Conservation (phyloP, 2,329 filamentous ascomycete species). For the Fusarium sp. region DNA sequence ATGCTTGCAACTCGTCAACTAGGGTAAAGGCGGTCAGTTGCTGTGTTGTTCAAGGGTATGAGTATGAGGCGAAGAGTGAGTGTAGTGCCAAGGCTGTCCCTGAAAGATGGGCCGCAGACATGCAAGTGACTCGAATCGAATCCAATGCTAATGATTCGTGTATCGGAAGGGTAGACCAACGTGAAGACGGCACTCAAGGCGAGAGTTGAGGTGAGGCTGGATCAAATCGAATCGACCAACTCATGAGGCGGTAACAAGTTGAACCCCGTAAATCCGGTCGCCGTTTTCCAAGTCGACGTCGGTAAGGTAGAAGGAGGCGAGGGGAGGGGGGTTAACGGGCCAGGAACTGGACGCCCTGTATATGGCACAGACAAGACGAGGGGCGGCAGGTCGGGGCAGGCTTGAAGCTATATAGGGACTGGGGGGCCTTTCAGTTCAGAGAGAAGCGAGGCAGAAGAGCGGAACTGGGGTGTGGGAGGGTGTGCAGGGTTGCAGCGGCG, state of each 20-base stretch:
- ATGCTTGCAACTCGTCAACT: neutral
- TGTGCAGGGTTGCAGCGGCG: slow-evolving; percentile 10
- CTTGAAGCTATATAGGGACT: slow-evolving; percentile 46
- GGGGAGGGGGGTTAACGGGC: slow-evolving; percentile 20
- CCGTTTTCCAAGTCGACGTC: slow-evolving; percentile 23
- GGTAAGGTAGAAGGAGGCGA: slow-evolving; percentile 2
- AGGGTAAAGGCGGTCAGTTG: slow-evolving; percentile 20
- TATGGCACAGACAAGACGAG: slow-evolving; percentile 33
- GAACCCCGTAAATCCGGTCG: slow-evolving; percentile 16
- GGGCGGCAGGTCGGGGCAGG: slow-evolving; percentile 29
- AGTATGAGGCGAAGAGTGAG: neutral
- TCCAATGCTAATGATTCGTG: neutral
- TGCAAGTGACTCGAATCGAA: neutral
- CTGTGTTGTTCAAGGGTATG: neutral
- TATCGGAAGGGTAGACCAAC: slow-evolving; percentile 26
- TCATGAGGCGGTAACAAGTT: slow-evolving; percentile 3
- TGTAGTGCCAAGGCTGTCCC: neutral
- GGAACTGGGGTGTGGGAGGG: slow-evolving; percentile 23
- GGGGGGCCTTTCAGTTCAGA: slow-evolving; percentile 11
- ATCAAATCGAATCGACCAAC: slow-evolving; percentile 5
- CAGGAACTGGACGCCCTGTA: slow-evolving; percentile 41
- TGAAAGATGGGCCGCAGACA: neutral
- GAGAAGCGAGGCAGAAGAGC: slow-evolving; percentile 14
- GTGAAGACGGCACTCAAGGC: slow-evolving; percentile 24
- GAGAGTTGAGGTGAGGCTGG: slow-evolving; percentile 4